Percentiles rank a stretch among this genome's conserved stretches.
phyloP scores from a whole-genome alignment of 768 basidiomycete species.

The Leccinum incarnatum region DNA sequence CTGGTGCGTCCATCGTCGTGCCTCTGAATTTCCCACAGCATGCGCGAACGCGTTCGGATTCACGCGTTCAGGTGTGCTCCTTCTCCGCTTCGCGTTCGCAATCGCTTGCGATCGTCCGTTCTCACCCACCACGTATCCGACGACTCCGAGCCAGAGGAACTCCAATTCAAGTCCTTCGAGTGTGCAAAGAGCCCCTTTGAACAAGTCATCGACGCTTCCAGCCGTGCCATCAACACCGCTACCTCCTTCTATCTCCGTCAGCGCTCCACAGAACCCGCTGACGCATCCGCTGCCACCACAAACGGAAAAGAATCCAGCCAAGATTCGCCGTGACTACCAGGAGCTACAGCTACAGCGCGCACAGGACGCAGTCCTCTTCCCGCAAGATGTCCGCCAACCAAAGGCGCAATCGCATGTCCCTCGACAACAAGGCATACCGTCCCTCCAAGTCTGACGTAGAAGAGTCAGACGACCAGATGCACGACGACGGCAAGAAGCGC shows the following conservation, averaged over 20 bases:
- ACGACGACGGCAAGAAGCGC: conserved; percentile 50
- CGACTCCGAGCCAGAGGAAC: conserved; percentile 65
- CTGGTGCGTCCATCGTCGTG: background rate
- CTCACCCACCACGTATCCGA: conserved; percentile 56
- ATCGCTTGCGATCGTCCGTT: conserved; percentile 34
- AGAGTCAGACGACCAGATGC: conserved; percentile 59
- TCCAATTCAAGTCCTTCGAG: conserved; percentile 26
- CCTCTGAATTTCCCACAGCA: background rate
- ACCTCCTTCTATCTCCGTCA: conserved; percentile 63
- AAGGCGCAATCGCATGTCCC: conserved; percentile 62
- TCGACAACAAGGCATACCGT: conserved; percentile 80
- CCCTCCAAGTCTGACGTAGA: conserved; percentile 66
- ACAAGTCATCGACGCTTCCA: conserved; percentile 54
- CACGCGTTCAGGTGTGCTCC: background rate
- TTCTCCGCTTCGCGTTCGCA: background rate
- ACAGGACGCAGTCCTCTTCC: conserved; percentile 27
- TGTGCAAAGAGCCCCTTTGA: conserved; percentile 73
- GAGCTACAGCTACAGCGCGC: conserved; percentile 28
- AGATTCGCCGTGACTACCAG: conserved; percentile 55
- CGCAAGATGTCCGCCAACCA: conserved; percentile 35
- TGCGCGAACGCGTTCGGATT: background rate
- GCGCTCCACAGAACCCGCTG: conserved; percentile 55
- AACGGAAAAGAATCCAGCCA: conserved; percentile 47
- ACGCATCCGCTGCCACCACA: conserved; percentile 37
- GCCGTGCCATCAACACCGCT: conserved; percentile 51